Conservation (phyloP, 345 rosid genomes). For the Salix udensis region DNA sequence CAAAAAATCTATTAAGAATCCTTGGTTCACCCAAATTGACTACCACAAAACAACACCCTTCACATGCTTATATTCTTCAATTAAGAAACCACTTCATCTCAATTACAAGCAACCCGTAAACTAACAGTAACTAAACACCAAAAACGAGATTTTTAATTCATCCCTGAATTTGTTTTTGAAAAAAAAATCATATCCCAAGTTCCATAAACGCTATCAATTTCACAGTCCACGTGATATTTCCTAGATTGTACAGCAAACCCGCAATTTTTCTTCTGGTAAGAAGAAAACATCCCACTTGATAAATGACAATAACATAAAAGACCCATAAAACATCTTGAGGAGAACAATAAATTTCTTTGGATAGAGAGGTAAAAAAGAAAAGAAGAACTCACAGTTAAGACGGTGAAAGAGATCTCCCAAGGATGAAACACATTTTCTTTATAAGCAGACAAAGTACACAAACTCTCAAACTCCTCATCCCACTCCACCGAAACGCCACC, state of each 20-base stretch:
- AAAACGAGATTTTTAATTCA: not conserved
- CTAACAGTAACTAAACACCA: not conserved
- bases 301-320: not conserved
- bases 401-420: conserved; percentile 89
- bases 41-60: not conserved
- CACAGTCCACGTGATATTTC: not conserved
- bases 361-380: not conserved
- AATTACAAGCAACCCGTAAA: not conserved
- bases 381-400: conserved; percentile 60
- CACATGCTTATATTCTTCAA: not conserved
- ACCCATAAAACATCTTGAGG: not conserved
- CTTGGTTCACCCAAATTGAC: not conserved
- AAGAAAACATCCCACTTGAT: not conserved
- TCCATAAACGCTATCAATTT: not conserved
- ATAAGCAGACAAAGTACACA: conserved; percentile 64
- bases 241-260: not conserved
- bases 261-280: not conserved
- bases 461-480: conserved; percentile 80
- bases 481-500: conserved; percentile 47
- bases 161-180: not conserved
- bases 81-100: not conserved
- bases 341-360: not conserved
- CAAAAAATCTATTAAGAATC: not conserved
- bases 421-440: conserved; percentile 76
- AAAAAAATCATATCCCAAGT: not conserved